Evolutionary conservation across 2,329 filamentous ascomycete species (phyloP), one percentile per base, ranked within the genome.

Genomic region (Cucurbitaria berberidis): DNA sequence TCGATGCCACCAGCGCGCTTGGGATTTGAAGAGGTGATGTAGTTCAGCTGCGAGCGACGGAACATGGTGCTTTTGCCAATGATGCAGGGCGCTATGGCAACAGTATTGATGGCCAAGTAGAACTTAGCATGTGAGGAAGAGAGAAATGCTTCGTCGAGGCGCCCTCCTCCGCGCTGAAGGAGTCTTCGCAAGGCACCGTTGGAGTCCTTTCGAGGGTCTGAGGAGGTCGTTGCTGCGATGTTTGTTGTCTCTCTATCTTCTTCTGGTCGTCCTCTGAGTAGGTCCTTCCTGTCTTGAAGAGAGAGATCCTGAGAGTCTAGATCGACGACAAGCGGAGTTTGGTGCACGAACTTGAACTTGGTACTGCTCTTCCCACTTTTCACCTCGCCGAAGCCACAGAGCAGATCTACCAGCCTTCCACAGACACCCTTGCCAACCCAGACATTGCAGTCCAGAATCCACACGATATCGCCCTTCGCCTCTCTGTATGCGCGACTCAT

Each of bases 51-150:
- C 0, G 91, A 90, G 57, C 89, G 90, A 53, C 95, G 89, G 77
- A 98, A 99, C 93, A 99, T 98, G 78, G 96, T 98, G 68, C 91
- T 96, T 78, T 99, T 99, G 45, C 95, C 95, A 19, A 98, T 89
- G 52, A 96, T 89, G 75, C 95, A 99, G 8, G 96, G 95, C 0
- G 95, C 95, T 46, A 98, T 78, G 3, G 89, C 84, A 15, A 97
- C 91, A 0, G 91, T 90, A 76, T 98, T 98, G 82, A 99, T 99
- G 56, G 93, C 95, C 8, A 89, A 89, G 78, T 99, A 99, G 81
- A 99, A 98, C 72, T 99, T 99, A 64, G 92, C 91, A 74, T 99
- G 95, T 0, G 91, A 86, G 0, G 92, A 95, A 0, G 91, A 88
- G 83, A 99, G 89, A 78, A 98, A 99, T 75, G 93, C 86, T 72